A percentile compares a stretch with the other conserved stretches of the same genome.
Evolutionary conservation across 2,329 filamentous ascomycete genomes (phyloP).

Genomic region (Penicillium sp.): DNA sequence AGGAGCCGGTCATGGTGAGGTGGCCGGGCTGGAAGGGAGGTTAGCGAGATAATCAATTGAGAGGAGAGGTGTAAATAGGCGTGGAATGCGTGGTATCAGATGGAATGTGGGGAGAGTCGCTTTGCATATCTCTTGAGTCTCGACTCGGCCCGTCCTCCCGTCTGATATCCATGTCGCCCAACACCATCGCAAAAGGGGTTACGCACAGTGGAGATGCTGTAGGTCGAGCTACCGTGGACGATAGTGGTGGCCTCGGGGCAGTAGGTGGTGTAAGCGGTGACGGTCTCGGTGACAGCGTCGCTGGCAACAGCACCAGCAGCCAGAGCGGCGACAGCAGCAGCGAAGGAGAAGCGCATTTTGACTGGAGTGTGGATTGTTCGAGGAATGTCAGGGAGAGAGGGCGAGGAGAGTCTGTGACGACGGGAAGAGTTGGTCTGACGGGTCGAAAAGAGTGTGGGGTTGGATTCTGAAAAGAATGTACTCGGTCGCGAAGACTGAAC

Average conservation of each 20-base stretch:
- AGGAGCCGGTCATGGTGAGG: conserved; percentile 72
- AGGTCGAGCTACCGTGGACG: conserved; percentile 66
- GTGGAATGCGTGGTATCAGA: background rate
- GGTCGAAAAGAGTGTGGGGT: conserved; percentile 18
- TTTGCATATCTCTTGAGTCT: background rate
- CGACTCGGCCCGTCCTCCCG: background rate
- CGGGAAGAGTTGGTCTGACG: conserved; percentile 6
- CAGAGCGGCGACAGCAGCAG: conserved; percentile 43
- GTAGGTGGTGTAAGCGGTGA: conserved; percentile 69
- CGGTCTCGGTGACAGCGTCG: conserved; percentile 61
- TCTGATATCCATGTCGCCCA: background rate
- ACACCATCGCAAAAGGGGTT: background rate
- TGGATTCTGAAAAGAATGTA: conserved; percentile 27
- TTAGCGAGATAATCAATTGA: conserved; percentile 1
- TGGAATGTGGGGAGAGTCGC: background rate
- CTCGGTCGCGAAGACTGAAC: conserved; percentile 21
- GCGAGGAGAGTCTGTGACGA: background rate
- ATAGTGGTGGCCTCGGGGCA: conserved; percentile 69
- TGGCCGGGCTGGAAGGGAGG: conserved; percentile 58
- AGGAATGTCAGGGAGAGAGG: conserved; percentile 12
- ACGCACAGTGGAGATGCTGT: conserved; percentile 66
- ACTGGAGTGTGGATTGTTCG: conserved; percentile 17
- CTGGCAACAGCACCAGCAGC: conserved; percentile 43
- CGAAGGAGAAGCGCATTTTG: conserved; percentile 56
- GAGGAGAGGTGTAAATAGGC: background rate